phyloP scores from a whole-genome alignment of 208 protist species.

The Crithidia expoeki region DNA sequence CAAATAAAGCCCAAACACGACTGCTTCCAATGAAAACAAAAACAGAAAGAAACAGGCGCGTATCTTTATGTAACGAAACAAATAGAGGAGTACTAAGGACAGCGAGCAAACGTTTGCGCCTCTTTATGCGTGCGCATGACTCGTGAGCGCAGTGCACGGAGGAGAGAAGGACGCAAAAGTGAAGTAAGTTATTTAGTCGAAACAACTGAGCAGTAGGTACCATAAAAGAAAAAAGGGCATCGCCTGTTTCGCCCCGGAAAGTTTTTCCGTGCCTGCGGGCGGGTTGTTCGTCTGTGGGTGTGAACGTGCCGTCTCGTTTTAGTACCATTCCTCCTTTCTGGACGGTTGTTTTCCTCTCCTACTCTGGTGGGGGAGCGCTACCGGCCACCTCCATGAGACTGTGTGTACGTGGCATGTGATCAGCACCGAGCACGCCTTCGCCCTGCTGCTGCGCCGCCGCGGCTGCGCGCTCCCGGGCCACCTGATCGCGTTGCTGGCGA shows the following conservation, averaged over 20 bases:
- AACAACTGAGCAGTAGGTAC: too few species aligned
- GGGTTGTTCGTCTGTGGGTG: background rate
- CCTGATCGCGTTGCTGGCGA: constrained; percentile 52
- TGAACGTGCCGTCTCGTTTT: background rate
- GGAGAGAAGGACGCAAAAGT: too few species aligned
- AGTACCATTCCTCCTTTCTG: background rate
- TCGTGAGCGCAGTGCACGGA: too few species aligned
- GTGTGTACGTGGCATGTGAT: constrained; percentile 83
- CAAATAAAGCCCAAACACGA: too few species aligned
- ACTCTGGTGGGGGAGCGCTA: constrained; percentile 30
- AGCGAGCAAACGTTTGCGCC: too few species aligned
- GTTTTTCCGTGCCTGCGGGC: too few species aligned
- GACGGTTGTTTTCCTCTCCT: background rate
- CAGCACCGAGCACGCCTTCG: constrained; percentile 56
- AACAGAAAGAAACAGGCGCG: background rate
- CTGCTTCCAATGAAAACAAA: too few species aligned
- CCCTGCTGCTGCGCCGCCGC: constrained; percentile 31
- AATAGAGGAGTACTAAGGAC: constrained; percentile 2
- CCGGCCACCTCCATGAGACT: constrained; percentile 84
- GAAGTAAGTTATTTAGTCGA: too few species aligned
- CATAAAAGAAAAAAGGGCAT: too few species aligned
- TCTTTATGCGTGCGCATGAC: too few species aligned
- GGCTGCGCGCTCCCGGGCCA: constrained; percentile 52
- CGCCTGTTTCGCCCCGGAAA: too few species aligned
- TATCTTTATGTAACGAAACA: constrained; percentile 5